These are phyloP conservation scores for Rhizoclosmatium globosum DNA, from an alignment of 192 early-diverging fungal genomes.

Conservation along the genomic window DNA sequence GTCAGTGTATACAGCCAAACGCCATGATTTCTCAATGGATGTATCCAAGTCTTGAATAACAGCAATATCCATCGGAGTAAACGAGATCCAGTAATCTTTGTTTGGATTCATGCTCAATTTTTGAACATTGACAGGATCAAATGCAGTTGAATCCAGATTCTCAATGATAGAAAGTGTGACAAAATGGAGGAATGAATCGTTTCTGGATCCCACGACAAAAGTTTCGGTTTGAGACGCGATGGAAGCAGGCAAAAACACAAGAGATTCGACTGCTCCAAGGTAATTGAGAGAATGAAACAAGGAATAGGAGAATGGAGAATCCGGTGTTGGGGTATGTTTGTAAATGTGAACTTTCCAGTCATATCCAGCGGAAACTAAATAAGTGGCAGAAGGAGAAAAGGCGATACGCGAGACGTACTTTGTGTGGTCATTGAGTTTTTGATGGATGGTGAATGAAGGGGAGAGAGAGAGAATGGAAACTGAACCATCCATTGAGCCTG, in stretches of 20 bases:
- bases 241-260: conserved; percentile 59
- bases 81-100: conserved; percentile 84
- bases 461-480: background rate
- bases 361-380: conserved; percentile 72
- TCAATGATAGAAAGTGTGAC: background rate
- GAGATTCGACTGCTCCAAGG: conserved; percentile 69
- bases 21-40: background rate
- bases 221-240: no score
- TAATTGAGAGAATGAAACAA: conserved; percentile 57
- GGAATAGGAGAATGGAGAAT: no score
- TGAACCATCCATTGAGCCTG: conserved; percentile 33
- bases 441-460: conserved; percentile 31
- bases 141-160: background rate
- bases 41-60: background rate
- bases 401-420: conserved; percentile 73
- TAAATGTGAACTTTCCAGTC: conserved; percentile 76
- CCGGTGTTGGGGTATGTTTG: conserved; percentile 11
- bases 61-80: conserved; percentile 75
- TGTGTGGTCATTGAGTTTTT: conserved; percentile 72
- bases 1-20: conserved; percentile 28
- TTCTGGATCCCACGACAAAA: conserved; percentile 65
- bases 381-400: conserved; percentile 67
- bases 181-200: conserved; percentile 79
- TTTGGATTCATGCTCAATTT: conserved; percentile 77
- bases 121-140: no score